phyloP scores from a whole-genome alignment of 2,329 filamentous ascomycete genomes.

The Arthroderma sp. region DNA sequence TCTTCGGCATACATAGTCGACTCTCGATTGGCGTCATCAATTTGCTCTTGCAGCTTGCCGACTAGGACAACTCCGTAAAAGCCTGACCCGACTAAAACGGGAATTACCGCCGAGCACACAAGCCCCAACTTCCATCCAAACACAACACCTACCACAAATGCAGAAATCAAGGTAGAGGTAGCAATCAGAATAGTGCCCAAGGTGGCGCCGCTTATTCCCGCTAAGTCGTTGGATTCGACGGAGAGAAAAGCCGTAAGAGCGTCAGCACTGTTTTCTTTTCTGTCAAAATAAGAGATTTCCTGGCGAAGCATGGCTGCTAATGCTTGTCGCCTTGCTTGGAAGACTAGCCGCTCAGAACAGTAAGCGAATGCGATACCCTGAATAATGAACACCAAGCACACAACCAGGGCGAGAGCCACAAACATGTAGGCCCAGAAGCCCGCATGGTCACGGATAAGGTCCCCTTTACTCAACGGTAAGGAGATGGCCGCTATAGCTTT shows the following conservation, averaged over 20 bases:
- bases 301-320: conserved; percentile 84
- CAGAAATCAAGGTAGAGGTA: conserved; percentile 60
- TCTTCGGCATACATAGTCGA: conserved; percentile 84
- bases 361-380: conserved; percentile 68
- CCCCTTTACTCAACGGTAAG: conserved; percentile 39
- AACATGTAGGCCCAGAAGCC: conserved; percentile 87
- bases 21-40: conserved; percentile 63
- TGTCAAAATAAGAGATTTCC: conserved; percentile 84
- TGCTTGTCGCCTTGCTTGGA: conserved; percentile 65
- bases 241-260: conserved; percentile 78
- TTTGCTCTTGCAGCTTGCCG: conserved; percentile 61
- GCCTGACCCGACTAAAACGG: conserved; percentile 62
- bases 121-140: conserved; percentile 80
- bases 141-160: conserved; percentile 53
- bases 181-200: conserved; percentile 77
- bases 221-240: conserved; percentile 75
- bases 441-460: conserved; percentile 51
- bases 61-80: conserved; percentile 79
- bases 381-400: conserved; percentile 52
- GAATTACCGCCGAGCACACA: conserved; percentile 66
- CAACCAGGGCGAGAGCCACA: conserved; percentile 63
- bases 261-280: conserved; percentile 75
- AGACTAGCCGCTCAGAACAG: conserved; percentile 71
- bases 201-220: conserved; percentile 74
- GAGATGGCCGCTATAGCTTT: conserved; percentile 68